These are phyloP conservation scores for Phytophthora pini DNA, from an alignment of 352 stramenopile species.

Conservation along the genomic window DNA sequence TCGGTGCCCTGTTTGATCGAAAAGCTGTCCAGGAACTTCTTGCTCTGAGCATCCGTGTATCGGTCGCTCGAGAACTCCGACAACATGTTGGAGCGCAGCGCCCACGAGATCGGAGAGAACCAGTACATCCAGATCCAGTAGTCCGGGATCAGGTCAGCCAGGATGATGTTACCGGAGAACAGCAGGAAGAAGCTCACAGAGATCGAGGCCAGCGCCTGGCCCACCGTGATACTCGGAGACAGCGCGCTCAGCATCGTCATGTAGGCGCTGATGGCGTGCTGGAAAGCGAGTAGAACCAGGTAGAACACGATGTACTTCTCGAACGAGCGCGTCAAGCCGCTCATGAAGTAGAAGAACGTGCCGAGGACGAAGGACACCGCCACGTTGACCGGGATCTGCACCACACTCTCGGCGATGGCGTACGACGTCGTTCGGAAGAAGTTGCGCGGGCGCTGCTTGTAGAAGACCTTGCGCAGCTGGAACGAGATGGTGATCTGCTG, in stretches of 20 bases:
- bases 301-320: constrained; percentile 83
- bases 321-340: constrained; percentile 68
- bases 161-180: constrained; percentile 80
- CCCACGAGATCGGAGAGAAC: constrained; percentile 71
- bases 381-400: constrained; percentile 75
- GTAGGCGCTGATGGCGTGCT: constrained; percentile 71
- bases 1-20: constrained; percentile 45
- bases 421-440: constrained; percentile 91
- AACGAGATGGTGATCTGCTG: constrained; percentile 78
- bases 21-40: constrained; percentile 35
- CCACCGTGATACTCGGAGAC: constrained; percentile 61
- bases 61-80: constrained; percentile 53
- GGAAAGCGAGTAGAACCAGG: constrained; percentile 77
- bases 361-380: constrained; percentile 61
- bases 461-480: constrained; percentile 86
- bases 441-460: constrained; percentile 90
- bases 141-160: constrained; percentile 63
- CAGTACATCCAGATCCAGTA: constrained; percentile 88
- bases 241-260: constrained; percentile 67
- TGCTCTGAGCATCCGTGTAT: constrained; percentile 30
- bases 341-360: constrained; percentile 91
- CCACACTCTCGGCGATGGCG: constrained; percentile 64
- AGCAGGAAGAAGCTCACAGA: constrained; percentile 73
- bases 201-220: constrained; percentile 50
- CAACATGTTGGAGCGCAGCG: constrained; percentile 61